Conservation (phyloP, 1,284 basidiomycete species). For the Cryptococcus amylolentus region DNA sequence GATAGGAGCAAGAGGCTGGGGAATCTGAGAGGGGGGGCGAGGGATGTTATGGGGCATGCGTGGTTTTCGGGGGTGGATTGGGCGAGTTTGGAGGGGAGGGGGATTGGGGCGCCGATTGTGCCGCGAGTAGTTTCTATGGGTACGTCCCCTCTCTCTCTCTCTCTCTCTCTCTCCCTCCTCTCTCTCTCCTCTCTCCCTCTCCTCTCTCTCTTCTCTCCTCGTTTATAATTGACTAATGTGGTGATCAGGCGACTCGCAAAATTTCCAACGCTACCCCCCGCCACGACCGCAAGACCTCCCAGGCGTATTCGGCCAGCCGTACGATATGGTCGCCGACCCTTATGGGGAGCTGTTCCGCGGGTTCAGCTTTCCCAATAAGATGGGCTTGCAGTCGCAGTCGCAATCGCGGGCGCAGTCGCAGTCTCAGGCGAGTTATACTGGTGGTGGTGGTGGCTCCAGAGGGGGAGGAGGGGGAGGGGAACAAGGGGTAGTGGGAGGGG, state of each 20-base stretch:
- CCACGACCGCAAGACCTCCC: conserved; percentile 49
- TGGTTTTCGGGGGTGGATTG: conserved; percentile 56
- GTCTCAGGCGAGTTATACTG: too few relatives aligned
- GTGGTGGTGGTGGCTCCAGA: too few relatives aligned
- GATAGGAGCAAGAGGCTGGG: conserved; percentile 53
- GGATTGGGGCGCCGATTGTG: conserved; percentile 54
- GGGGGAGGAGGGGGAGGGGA: too few relatives aligned
- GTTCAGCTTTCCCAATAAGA: conserved; percentile 29
- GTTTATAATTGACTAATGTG: not conserved
- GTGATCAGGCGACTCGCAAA: conserved; percentile 47
- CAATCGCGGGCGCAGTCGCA: too few relatives aligned
- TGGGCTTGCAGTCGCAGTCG: too few relatives aligned
- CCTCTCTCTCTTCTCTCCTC: not conserved
- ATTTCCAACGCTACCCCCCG: conserved; percentile 50
- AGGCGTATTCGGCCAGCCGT: conserved; percentile 45
- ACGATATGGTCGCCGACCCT: conserved; percentile 39
- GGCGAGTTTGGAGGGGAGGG: conserved; percentile 49
- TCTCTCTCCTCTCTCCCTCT: not conserved
- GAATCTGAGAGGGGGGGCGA: conserved; percentile 52
- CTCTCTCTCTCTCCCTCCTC: not conserved
- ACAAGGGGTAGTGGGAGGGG: too few relatives aligned
- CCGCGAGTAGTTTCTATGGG: conserved; percentile 51
- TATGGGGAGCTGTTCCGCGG: conserved; percentile 43
- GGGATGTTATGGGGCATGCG: conserved; percentile 52
- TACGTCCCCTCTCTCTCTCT: conserved; percentile 23